Evolutionary conservation across 2,329 filamentous ascomycete genomes (phyloP).

Genomic region (Macrophomina pseudophaseolina): DNA sequence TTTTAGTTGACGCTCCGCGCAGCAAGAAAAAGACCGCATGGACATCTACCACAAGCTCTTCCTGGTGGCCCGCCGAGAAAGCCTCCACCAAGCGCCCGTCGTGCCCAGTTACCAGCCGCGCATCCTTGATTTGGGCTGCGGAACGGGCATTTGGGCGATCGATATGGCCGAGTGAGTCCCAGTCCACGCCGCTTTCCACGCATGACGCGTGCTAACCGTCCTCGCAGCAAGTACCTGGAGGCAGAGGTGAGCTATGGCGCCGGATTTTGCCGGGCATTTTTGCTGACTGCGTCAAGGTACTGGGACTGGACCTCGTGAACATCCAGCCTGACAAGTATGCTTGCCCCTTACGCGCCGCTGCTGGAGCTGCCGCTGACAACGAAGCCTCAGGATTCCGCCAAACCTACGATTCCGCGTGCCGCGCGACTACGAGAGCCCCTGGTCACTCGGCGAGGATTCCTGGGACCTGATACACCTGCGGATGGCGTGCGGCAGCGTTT

Average conservation of each 20-base stretch:
- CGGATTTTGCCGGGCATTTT: constrained; percentile 2
- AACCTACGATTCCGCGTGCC: constrained; percentile 71
- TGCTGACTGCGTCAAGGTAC: constrained; percentile 47
- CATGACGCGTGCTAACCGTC: constrained; percentile 36
- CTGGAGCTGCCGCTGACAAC: constrained; percentile 30
- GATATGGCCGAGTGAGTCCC: constrained; percentile 75
- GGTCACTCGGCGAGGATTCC: constrained; percentile 69
- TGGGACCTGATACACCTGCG: constrained; percentile 87
- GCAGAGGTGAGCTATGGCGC: constrained; percentile 52
- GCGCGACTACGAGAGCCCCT: constrained; percentile 78
- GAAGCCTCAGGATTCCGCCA: constrained; percentile 65
- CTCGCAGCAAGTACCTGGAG: constrained; percentile 57
- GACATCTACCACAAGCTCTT: constrained; percentile 85
- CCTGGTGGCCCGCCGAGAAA: constrained; percentile 63
- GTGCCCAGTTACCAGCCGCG: constrained; percentile 48
- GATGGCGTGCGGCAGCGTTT: constrained; percentile 77
- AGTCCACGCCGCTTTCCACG: not conserved
- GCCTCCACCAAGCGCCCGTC: constrained; percentile 53
- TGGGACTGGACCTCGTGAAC: constrained; percentile 65
- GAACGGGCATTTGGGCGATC: constrained; percentile 90
- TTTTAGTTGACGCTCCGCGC: constrained; percentile 27
- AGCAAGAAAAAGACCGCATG: constrained; percentile 76
- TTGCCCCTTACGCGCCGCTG: constrained; percentile 1
- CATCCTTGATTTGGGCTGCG: constrained; percentile 75
- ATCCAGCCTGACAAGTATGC: constrained; percentile 64